phyloP scores from a whole-genome alignment of 768 basidiomycete species.

The Myochromella boudieri region DNA sequence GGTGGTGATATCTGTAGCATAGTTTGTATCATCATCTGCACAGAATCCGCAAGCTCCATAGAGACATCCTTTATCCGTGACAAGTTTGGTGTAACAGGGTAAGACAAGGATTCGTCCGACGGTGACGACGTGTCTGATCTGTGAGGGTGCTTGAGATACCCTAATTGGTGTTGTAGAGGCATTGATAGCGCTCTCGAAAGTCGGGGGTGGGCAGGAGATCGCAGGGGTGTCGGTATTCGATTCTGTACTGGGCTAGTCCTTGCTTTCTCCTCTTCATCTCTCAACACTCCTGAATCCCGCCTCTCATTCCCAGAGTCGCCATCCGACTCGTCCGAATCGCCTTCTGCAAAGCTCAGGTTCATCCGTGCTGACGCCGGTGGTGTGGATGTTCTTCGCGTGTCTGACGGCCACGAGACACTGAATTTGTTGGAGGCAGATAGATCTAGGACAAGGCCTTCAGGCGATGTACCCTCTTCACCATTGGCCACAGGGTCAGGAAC shows the following conservation, averaged over 20 bases:
- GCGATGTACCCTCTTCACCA: constrained; percentile 39
- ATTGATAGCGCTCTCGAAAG: constrained; percentile 77
- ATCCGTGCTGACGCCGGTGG: constrained; percentile 38
- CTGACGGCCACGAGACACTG: constrained; percentile 57
- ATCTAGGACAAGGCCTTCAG: constrained; percentile 47
- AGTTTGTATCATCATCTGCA: constrained; percentile 89
- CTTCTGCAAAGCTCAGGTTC: constrained; percentile 45
- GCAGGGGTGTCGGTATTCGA: constrained; percentile 11
- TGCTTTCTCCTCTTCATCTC: constrained; percentile 20
- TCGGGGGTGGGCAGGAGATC: constrained; percentile 40
- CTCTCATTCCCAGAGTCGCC: constrained; percentile 30
- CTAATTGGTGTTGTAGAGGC: constrained; percentile 80
- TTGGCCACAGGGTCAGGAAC: constrained; percentile 48
- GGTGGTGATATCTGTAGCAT: constrained; percentile 88
- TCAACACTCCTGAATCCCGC: constrained; percentile 1
- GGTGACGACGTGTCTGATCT: constrained; percentile 25
- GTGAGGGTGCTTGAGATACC: constrained; percentile 69
- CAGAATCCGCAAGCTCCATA: constrained; percentile 85
- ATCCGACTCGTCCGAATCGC: constrained; percentile 51
- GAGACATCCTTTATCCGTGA: constrained; percentile 68
- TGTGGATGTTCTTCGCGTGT: constrained; percentile 38
- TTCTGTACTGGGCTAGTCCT: constrained; percentile 12
- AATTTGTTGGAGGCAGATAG: constrained; percentile 55
- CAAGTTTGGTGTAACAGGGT: constrained; percentile 22
- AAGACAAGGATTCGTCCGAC: constrained; percentile 7